Percentiles rank a stretch among this genome's conserved stretches.
These are phyloP conservation scores for Suillus spraguei DNA, from an alignment of 768 basidiomycete species.

Conservation along the genomic window DNA sequence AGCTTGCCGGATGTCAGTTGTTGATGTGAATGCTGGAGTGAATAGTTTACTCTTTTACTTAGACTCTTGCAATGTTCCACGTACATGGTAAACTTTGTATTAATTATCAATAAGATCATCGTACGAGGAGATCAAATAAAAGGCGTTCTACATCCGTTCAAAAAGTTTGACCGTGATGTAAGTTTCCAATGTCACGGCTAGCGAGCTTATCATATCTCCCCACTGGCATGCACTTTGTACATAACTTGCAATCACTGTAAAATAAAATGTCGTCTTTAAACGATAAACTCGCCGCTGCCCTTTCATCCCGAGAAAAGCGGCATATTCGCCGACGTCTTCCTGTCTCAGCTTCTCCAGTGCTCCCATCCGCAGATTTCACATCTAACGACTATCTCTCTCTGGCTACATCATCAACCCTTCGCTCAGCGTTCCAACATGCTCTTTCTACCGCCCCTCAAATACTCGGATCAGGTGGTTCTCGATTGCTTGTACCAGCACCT, in stretches of 20 bases:
- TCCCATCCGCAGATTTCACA: constrained; percentile 63
- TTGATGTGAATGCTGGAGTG: not conserved
- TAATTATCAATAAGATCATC: not conserved
- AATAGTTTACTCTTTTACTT: not conserved
- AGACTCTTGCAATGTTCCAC: not conserved
- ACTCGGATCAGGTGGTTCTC: constrained; percentile 86
- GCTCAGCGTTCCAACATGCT: constrained; percentile 56
- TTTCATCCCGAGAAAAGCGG: constrained; percentile 66
- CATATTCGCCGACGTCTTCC: constrained; percentile 73
- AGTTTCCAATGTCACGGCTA: not conserved
- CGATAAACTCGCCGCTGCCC: constrained; percentile 50
- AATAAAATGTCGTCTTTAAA: constrained; percentile 33
- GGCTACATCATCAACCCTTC: constrained; percentile 57
- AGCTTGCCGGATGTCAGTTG: too few species aligned
- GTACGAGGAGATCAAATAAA: not conserved
- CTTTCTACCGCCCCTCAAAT: constrained; percentile 55
- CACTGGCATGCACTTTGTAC: not conserved
- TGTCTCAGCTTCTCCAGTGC: constrained; percentile 35
- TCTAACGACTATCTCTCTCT: constrained; percentile 95
- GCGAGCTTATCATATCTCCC: too few species aligned
- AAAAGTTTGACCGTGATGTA: not conserved
- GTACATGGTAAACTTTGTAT: not conserved
- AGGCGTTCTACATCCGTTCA: not conserved
- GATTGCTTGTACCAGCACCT: constrained; percentile 68
- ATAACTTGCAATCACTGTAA: not conserved